These are phyloP conservation scores for Aspergillus floridensis DNA, from an alignment of 2,329 filamentous ascomycete genomes.

Conservation along the genomic window DNA sequence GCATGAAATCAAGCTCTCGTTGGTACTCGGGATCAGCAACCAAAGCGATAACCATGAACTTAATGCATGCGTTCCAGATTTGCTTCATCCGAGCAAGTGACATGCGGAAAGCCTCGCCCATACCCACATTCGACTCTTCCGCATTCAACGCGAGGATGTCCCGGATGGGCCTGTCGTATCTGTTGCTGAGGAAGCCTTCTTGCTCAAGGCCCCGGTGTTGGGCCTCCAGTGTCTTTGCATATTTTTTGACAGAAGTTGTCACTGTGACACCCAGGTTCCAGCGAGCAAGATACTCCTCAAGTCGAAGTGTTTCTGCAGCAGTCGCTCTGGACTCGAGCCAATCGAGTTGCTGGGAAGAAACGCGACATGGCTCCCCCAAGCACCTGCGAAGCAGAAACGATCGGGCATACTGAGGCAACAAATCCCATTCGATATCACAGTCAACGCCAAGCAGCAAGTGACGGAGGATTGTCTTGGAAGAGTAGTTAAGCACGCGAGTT, in stretches of 20 bases:
- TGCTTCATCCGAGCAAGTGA: conserved; percentile 39
- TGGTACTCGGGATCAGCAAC: conserved; percentile 53
- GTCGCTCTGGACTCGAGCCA: conserved; percentile 41
- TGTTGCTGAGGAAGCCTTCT: conserved; percentile 18
- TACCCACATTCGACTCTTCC: not conserved
- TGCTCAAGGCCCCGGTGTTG: conserved; percentile 13
- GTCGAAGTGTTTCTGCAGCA: conserved; percentile 31
- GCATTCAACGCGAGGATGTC: conserved; percentile 27
- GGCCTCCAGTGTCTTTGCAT: conserved; percentile 17
- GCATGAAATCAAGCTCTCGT: conserved; percentile 47
- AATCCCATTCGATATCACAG: conserved; percentile 16
- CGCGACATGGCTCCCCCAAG: conserved; percentile 40
- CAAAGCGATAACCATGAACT: conserved; percentile 49
- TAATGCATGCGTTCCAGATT: conserved; percentile 28
- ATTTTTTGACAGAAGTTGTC: conserved; percentile 24
- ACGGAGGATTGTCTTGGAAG: conserved; percentile 12
- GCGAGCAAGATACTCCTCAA: conserved; percentile 45
- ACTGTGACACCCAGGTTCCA: conserved; percentile 47
- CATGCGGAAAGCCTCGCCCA: conserved; percentile 32
- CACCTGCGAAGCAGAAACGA: conserved; percentile 39
- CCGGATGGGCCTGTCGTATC: conserved; percentile 27
- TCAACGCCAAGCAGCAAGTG: conserved; percentile 15
- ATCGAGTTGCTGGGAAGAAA: conserved; percentile 38
- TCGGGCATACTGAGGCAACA: conserved; percentile 2
- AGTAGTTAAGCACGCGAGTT: conserved; percentile 24